Evolutionary conservation across 345 rosid genomes (phyloP).

Genomic region (Eucalyptus cloeziana): DNA sequence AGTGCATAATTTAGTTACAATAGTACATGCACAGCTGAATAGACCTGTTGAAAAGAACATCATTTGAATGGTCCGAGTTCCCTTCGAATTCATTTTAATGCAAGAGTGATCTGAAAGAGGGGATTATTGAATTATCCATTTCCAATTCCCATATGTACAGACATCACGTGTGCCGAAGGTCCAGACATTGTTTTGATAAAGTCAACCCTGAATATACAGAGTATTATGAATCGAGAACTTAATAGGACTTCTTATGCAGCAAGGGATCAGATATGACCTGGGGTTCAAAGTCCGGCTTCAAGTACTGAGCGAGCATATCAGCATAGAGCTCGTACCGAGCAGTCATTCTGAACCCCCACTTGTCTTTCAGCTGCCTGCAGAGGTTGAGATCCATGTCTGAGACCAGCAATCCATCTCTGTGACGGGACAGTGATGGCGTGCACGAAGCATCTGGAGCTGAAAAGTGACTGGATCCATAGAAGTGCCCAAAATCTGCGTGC

Average conservation of each 20-base stretch:
- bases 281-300: slow-evolving; percentile 67
- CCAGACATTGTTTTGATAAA: not conserved
- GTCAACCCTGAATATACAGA: not conserved
- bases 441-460: slow-evolving; percentile 96
- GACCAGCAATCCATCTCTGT: slow-evolving; percentile 70
- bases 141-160: not conserved
- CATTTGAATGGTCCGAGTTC: not conserved
- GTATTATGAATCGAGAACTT: not conserved
- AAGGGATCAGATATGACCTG: slow-evolving; percentile 71
- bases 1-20: not conserved
- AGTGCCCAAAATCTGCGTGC: slow-evolving; percentile 82
- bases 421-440: slow-evolving; percentile 72
- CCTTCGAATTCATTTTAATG: not conserved
- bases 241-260: slow-evolving; percentile 42
- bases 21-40: not conserved
- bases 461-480: slow-evolving; percentile 85
- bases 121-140: not conserved
- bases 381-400: slow-evolving; percentile 91
- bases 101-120: not conserved
- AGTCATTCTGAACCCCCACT: slow-evolving; percentile 92
- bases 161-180: not conserved
- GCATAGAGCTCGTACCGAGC: slow-evolving; percentile 71
- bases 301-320: slow-evolving; percentile 36
- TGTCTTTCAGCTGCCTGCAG: slow-evolving; percentile 85
- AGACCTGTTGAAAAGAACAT: not conserved